Evolutionary conservation across 2,329 filamentous ascomycete species (phyloP).

Genomic region (Cladosporium austrohemisphaericum): DNA sequence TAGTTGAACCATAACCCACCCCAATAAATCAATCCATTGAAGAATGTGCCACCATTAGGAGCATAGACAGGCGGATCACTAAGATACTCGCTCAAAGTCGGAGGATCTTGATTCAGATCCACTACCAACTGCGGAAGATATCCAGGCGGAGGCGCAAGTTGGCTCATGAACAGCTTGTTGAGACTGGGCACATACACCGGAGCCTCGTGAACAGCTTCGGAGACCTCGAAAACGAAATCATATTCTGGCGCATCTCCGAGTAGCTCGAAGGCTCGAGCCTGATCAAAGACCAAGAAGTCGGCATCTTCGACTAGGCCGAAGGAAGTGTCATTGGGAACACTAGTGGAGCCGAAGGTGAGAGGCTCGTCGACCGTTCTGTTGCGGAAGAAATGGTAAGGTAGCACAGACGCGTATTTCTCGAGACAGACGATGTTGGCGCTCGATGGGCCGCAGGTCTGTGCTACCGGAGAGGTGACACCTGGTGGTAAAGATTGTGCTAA

Average conservation of each 20-base stretch:
- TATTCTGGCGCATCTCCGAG: constrained; percentile 37
- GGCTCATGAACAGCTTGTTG: constrained; percentile 41
- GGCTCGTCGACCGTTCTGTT: constrained; percentile 18
- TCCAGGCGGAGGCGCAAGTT: constrained; percentile 36
- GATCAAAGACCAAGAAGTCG: constrained; percentile 39
- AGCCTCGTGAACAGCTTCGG: constrained; percentile 40
- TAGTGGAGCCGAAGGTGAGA: constrained; percentile 33
- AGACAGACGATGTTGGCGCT: constrained; percentile 34
- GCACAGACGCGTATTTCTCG: constrained; percentile 36
- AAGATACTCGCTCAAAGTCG: constrained; percentile 37
- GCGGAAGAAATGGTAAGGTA: constrained; percentile 40
- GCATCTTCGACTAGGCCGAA: constrained; percentile 33
- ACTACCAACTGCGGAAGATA: constrained; percentile 36
- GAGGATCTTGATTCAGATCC: constrained; percentile 43
- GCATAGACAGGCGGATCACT: constrained; percentile 44
- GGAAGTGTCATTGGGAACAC: constrained; percentile 33
- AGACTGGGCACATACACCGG: constrained; percentile 40
- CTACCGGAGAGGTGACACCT: constrained; percentile 16
- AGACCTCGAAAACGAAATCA: constrained; percentile 38
- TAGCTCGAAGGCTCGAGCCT: constrained; percentile 34
- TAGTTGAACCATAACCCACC: constrained; percentile 5
- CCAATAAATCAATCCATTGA: constrained; percentile 40
- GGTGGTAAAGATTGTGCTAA: constrained; percentile 5
- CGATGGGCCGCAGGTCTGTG: constrained; percentile 20
- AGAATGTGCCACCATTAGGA: constrained; percentile 41